phyloP scores from a whole-genome alignment of 2,329 filamentous ascomycete species.

The Xylariaceae sp. region DNA sequence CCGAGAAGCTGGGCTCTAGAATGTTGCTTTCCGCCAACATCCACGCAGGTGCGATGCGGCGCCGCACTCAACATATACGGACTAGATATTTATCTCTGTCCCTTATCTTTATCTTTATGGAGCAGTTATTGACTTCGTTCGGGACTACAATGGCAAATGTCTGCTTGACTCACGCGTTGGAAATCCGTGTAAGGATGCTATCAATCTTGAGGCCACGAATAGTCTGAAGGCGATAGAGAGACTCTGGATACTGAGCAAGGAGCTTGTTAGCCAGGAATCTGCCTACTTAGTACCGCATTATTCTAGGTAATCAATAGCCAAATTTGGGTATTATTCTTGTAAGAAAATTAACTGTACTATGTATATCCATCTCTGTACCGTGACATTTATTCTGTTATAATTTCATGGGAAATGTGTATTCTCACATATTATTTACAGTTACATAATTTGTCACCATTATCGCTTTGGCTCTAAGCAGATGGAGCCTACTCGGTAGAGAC shows the following conservation, averaged over 20 bases:
- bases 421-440: too few relatives aligned
- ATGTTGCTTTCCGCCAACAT: constrained; percentile 35
- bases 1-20: constrained; percentile 21
- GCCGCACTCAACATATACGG: background rate
- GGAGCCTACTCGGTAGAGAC: too few relatives aligned
- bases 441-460: too few relatives aligned
- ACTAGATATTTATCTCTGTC: background rate
- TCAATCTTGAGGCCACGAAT: constrained; percentile 30
- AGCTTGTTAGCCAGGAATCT: constrained; percentile 37
- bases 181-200: constrained; percentile 23
- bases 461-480: too few relatives aligned
- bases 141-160: constrained; percentile 32
- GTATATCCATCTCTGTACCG: too few relatives aligned
- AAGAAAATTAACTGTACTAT: too few relatives aligned
- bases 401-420: too few relatives aligned
- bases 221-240: constrained; percentile 34
- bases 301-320: background rate
- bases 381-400: too few relatives aligned
- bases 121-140: background rate
- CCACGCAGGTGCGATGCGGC: constrained; percentile 37
- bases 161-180: constrained; percentile 35
- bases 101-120: background rate
- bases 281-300: constrained; percentile 12
- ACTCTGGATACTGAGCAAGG: constrained; percentile 39
- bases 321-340: too few relatives aligned